Conservation (phyloP, 2,329 filamentous ascomycete species). For the Ophiocordyceps robertsii region DNA sequence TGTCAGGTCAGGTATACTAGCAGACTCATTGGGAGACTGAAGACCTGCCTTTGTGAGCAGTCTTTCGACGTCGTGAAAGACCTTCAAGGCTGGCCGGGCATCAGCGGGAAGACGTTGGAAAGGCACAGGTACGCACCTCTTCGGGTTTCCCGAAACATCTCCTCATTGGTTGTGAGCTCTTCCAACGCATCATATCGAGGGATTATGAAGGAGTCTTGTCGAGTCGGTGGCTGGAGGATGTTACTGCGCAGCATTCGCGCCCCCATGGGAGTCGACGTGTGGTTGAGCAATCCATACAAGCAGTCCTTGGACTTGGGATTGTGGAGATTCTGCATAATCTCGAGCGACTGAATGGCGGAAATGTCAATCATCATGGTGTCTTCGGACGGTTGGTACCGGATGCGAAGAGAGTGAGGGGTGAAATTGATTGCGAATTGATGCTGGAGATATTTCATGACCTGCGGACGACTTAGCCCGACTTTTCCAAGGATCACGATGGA, state of each 20-base stretch:
- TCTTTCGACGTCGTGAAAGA: conserved; percentile 67
- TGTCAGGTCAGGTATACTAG: background rate
- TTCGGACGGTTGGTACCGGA: conserved; percentile 78
- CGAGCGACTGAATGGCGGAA: conserved; percentile 72
- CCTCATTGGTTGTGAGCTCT: conserved; percentile 69
- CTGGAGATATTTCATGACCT: conserved; percentile 76
- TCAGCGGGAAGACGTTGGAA: background rate
- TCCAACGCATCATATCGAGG: conserved; percentile 71
- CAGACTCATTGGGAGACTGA: no score
- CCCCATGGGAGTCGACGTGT: conserved; percentile 82
- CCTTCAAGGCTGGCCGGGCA: conserved; percentile 44
- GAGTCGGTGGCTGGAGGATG: conserved; percentile 78
- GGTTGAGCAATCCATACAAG: conserved; percentile 73
- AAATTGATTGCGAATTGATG: conserved; percentile 50
- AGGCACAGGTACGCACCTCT: conserved; percentile 33
- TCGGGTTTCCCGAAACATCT: conserved; percentile 68
- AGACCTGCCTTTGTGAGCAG: conserved; percentile 55
- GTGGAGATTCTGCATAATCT: conserved; percentile 79
- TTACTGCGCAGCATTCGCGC: conserved; percentile 69
- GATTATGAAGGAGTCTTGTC: conserved; percentile 46
- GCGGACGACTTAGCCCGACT: conserved; percentile 4
- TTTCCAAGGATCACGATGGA: background rate
- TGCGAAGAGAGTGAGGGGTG: conserved; percentile 33
- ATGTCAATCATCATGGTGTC: conserved; percentile 94
- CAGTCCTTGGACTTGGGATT: conserved; percentile 67